Evolutionary conservation across 352 stramenopile species (phyloP).

Genomic region (Pythium grandisporangium): DNA sequence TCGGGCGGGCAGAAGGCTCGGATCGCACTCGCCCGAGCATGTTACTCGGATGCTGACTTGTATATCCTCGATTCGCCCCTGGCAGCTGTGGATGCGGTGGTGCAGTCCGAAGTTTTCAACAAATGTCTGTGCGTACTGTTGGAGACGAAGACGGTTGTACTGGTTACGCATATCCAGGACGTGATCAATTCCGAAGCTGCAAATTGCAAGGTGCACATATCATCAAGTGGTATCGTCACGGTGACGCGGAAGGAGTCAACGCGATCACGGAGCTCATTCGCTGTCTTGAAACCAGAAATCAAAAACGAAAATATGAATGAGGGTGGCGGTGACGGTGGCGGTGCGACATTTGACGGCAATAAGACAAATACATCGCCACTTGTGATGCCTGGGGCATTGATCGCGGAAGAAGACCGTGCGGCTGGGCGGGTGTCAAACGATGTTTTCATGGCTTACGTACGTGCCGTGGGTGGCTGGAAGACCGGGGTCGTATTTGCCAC

Average conservation of each 20-base stretch:
- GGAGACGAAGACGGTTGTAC: constrained; percentile 49
- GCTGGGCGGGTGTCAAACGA: constrained; percentile 10
- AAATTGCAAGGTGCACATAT: constrained; percentile 10
- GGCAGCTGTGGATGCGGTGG: constrained; percentile 90
- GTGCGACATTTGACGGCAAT: too few species aligned
- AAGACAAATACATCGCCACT: too few species aligned
- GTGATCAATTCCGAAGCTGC: constrained; percentile 13
- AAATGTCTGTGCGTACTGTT: constrained; percentile 20
- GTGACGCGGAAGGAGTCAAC: not conserved
- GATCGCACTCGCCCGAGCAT: constrained; percentile 42
- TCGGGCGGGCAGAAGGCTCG: constrained; percentile 87
- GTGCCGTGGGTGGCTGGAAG: constrained; percentile 3
- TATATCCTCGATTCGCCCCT: constrained; percentile 90
- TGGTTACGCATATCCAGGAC: constrained; percentile 86
- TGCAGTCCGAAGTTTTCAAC: constrained; percentile 86
- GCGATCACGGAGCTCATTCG: too few species aligned
- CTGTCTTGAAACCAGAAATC: too few species aligned
- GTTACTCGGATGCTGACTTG: constrained; percentile 38
- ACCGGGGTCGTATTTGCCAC: constrained; percentile 1
- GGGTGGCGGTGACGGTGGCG: too few species aligned
- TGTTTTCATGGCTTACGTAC: constrained; percentile 12
- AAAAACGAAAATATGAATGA: too few species aligned
- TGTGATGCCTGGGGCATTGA: too few species aligned
- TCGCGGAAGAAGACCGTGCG: constrained; percentile 15
- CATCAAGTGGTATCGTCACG: not conserved